Evolutionary conservation across 768 basidiomycete species (phyloP).

Genomic region (Lepiota venenata): DNA sequence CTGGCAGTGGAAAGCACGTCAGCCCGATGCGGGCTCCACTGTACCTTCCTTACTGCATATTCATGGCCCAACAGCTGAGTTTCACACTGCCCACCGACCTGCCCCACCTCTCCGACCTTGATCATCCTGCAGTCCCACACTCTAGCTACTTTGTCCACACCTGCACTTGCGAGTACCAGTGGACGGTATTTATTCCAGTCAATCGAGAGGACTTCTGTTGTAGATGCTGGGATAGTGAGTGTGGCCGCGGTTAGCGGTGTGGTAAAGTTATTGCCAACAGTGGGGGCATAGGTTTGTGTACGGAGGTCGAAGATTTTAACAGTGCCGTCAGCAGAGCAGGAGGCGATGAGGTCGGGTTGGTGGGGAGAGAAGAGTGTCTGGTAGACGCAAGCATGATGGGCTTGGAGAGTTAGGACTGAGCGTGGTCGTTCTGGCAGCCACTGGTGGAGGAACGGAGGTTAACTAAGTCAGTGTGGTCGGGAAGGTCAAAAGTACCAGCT

Average conservation of each 20-base stretch:
- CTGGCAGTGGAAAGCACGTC: constrained; percentile 66
- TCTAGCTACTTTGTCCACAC: constrained; percentile 73
- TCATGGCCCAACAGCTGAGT: constrained; percentile 77
- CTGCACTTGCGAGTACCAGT: constrained; percentile 70
- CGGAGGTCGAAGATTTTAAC: constrained; percentile 81
- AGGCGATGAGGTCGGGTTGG: constrained; percentile 74
- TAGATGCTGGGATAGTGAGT: constrained; percentile 75
- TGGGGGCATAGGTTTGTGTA: constrained; percentile 52
- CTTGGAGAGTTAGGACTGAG: constrained; percentile 79
- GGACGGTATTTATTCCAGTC: constrained; percentile 96
- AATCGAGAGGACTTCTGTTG: constrained; percentile 73
- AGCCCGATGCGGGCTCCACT: constrained; percentile 81
- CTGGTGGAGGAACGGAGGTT: constrained; percentile 33
- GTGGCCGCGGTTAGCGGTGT: constrained; percentile 66
- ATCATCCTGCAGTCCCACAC: constrained; percentile 92
- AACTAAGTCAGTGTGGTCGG: constrained; percentile 5
- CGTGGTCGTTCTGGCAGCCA: constrained; percentile 84
- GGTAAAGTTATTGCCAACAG: constrained; percentile 48
- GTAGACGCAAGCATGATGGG: constrained; percentile 85
- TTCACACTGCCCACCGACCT: constrained; percentile 74
- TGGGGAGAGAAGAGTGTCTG: constrained; percentile 92
- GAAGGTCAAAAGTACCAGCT: constrained; percentile 51
- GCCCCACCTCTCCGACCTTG: constrained; percentile 46
- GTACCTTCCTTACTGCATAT: constrained; percentile 85
- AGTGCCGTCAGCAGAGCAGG: constrained; percentile 86